A percentile compares a stretch with the other conserved stretches of the same genome.
These are phyloP conservation scores for Garcia nutans DNA, from an alignment of 345 rosid species.

Conservation along the genomic window DNA sequence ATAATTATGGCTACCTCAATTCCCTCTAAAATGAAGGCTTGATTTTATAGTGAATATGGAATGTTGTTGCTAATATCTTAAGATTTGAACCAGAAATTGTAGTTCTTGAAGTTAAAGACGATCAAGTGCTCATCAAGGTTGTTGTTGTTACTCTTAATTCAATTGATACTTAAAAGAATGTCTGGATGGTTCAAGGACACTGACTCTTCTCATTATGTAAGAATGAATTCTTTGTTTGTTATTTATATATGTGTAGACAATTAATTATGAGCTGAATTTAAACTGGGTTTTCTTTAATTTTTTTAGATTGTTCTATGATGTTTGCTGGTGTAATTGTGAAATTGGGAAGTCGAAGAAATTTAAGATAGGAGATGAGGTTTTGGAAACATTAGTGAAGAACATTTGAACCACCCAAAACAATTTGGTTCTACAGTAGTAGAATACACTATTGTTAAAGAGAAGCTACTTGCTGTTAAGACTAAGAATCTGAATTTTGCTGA, in stretches of 20 bases:
- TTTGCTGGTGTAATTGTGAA: constrained; percentile 27
- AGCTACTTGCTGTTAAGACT: constrained; percentile 20
- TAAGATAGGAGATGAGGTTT: constrained; percentile 29
- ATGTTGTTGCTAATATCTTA: not conserved
- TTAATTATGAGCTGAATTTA: too few relatives aligned
- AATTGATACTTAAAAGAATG: constrained; percentile 15
- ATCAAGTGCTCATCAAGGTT: constrained; percentile 22
- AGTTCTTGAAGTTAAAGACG: constrained; percentile 14
- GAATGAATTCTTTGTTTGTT: not conserved
- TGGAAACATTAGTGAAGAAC: constrained; percentile 15
- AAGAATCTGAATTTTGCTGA: constrained; percentile 21
- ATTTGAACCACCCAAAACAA: too few relatives aligned
- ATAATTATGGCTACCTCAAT: not conserved
- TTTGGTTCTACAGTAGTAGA: constrained; percentile 21
- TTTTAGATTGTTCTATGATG: constrained; percentile 19
- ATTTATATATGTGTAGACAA: not conserved
- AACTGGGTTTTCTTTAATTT: not conserved
- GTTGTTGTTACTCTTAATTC: constrained; percentile 17
- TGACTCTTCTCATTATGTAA: constrained; percentile 14
- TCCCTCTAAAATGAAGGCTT: constrained; percentile 15
- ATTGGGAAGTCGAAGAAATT: constrained; percentile 18
- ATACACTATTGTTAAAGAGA: constrained; percentile 29
- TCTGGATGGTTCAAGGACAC: constrained; percentile 7
- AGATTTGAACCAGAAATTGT: constrained; percentile 6
- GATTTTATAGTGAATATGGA: constrained; percentile 18